A percentile compares a stretch with the other conserved stretches of the same genome.
Conservation (phyloP, 2,329 filamentous ascomycete species). For the Botrytis medusae region DNA sequence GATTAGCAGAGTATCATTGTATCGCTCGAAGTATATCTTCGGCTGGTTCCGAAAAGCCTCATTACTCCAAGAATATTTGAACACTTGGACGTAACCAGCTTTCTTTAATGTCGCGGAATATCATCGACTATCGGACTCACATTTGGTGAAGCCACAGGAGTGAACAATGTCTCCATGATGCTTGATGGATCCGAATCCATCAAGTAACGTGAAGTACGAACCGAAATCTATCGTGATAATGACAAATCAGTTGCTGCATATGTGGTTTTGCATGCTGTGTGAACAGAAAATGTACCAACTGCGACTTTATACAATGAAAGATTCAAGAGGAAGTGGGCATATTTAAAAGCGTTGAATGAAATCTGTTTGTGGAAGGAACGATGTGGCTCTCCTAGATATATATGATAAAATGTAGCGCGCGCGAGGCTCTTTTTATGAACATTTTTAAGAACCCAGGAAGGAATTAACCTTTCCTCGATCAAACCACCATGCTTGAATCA, state of each 20-base stretch:
- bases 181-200: not conserved
- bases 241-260: slow-evolving; percentile 4
- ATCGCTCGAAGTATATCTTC: not conserved
- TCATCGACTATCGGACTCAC: slow-evolving; percentile 1
- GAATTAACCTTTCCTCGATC: slow-evolving; percentile 4
- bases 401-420: not conserved
- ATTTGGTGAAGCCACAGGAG: not conserved
- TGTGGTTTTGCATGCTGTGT: not conserved
- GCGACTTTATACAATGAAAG: not conserved
- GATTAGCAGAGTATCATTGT: not conserved
- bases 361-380: not conserved
- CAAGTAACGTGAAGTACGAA: not conserved
- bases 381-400: slow-evolving; percentile 1
- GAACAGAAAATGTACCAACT: not conserved
- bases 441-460: not conserved
- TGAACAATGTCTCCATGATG: not conserved
- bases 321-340: not conserved
- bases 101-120: not conserved
- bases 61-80: not conserved
- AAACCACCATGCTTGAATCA: not conserved
- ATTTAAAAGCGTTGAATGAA: not conserved
- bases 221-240: not conserved
- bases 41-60: not conserved
- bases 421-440: not conserved
- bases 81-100: not conserved